Evolutionary conservation across 176 grass and related monocot genomes (phyloP), one percentile per base, ranked within the genome.

Genomic region (Olyra latifolia): DNA sequence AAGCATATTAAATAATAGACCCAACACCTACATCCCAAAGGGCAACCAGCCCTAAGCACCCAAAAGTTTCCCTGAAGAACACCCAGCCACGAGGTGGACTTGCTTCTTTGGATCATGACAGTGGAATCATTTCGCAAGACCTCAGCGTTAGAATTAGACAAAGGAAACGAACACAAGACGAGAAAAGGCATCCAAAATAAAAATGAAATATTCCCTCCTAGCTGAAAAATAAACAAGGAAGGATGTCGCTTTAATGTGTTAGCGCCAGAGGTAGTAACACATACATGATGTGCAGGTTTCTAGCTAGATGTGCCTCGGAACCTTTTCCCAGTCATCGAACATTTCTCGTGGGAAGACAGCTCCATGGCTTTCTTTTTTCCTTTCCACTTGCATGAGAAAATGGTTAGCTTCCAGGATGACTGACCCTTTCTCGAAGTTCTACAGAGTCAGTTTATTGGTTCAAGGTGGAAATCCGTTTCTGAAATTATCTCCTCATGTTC

Each of bases 281-380:
- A 80, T 30, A 45, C 24, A 80, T 20, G 3, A 65, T 55, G 11
- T 39, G 6, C 28, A 68, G 35, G 39, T 50, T 59, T 83, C 57
- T 65, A 48, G 22, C 19, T 72, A 83, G 32, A 65, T 69, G 39
- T 40, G 53, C 41, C 61, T 44, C 19, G 0, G 41, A 80, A 79
- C 56, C 49, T 61, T 84, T 76, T 80, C 90, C 88, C 93, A 91
- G 72, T 91, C 93, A 91, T 82, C 68, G 90, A 84, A 84, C 28
- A 25, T 38, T 89, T 56, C 88, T 97, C 93, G 46, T 84, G 83
- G 88, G 83, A 88, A 91, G 80, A 66, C 10, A 12, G 30, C 47
- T 32, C 77, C 58, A 13, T 62, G 30, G 62, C 20, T 62, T 83
- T 58, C 7, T 23, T 58, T 63, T 77, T 27, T 58, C 28, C 16